Evolutionary conservation across 2,329 filamentous ascomycete genomes (phyloP), one percentile per base, ranked within the genome.

Genomic region (Neonectria faginata): DNA sequence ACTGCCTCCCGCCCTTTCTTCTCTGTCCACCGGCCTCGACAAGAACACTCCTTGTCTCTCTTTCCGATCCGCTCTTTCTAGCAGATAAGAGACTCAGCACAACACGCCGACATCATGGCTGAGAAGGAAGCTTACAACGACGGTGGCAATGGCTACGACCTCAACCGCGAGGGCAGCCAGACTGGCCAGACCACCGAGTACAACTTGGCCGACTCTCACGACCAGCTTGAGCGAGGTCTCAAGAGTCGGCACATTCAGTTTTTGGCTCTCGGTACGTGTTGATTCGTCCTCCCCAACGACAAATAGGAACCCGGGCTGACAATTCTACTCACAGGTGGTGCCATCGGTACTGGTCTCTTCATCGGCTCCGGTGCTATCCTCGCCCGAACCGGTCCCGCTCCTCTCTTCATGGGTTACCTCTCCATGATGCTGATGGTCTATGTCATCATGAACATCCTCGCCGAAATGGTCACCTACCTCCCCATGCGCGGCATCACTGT

Each of bases 341-440:
- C 85, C 41, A 89, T 90, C 70, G 88, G 88, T 64, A 90, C 88
- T 3, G 88, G 88, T 73, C 82, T 90, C 33, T 90, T 90, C 75
- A 83, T 90, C 66, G 87, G 88, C 60, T 88, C 86, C 41, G 88
- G 88, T 25, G 78, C 78, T 62, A 87, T 88, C 57, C 79, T 90
- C 57, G 79, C 83, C 36, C 78, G 79, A 10, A 84, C 85, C 29
- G 89, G 89, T 2, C 89, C 89, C 3, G 90, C 89, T 5, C 89
- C 91, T 0, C 79, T 93, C 16, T 85, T 93, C 75, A 89, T 94
- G 77, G 89, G 87, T 25, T 94, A 92, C 76, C 70, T 86, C 7
- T 81, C 79, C 67, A 86, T 86, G 84, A 86, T 85, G 80, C 27
- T 79, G 3, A 73, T 87, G 10, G 84, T 87, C 27, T 87, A 83